Conservation (phyloP, 2,329 filamentous ascomycete genomes). For the Ramularia endophylla region DNA sequence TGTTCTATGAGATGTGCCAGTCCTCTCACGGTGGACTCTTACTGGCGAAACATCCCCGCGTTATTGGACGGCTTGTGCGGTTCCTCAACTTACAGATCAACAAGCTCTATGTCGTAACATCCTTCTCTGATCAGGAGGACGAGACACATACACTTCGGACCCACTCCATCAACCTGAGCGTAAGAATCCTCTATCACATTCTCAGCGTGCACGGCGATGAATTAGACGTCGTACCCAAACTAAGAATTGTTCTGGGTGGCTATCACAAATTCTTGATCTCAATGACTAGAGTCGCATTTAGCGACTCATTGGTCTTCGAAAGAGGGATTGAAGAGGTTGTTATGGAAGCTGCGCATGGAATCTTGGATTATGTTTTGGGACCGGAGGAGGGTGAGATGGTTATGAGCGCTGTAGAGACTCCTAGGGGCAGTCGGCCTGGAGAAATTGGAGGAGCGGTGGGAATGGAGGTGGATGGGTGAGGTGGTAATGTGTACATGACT, state of each 20-base stretch:
- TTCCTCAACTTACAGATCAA: slow-evolving; percentile 69
- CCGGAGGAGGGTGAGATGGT: slow-evolving; percentile 68
- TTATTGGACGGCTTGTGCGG: slow-evolving; percentile 68
- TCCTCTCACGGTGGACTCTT: slow-evolving; percentile 58
- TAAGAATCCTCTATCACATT: slow-evolving; percentile 56
- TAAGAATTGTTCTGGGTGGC: slow-evolving; percentile 63
- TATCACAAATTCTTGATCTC: slow-evolving; percentile 77
- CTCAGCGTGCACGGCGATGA: slow-evolving; percentile 51
- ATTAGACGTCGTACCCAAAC: slow-evolving; percentile 64
- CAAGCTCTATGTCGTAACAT: slow-evolving; percentile 45
- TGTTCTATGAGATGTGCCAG: slow-evolving; percentile 53
- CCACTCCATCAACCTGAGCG: slow-evolving; percentile 52
- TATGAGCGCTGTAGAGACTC: slow-evolving; percentile 38
- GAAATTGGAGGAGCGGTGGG: no score
- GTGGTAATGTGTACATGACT: no score
- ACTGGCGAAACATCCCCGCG: slow-evolving; percentile 61
- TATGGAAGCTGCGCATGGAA: slow-evolving; percentile 70
- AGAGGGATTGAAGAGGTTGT: slow-evolving; percentile 70
- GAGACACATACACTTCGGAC: slow-evolving; percentile 38
- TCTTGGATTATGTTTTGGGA: slow-evolving; percentile 75
- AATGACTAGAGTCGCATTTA: slow-evolving; percentile 78
- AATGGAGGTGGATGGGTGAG: no score
- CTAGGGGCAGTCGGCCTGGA: slow-evolving; percentile 20
- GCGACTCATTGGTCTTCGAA: slow-evolving; percentile 72
- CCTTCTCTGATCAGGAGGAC: not conserved